Evolutionary conservation across 2,329 filamentous ascomycete species (phyloP), one percentile per base, ranked within the genome.

Genomic region (Talaromyces amestolkiae): DNA sequence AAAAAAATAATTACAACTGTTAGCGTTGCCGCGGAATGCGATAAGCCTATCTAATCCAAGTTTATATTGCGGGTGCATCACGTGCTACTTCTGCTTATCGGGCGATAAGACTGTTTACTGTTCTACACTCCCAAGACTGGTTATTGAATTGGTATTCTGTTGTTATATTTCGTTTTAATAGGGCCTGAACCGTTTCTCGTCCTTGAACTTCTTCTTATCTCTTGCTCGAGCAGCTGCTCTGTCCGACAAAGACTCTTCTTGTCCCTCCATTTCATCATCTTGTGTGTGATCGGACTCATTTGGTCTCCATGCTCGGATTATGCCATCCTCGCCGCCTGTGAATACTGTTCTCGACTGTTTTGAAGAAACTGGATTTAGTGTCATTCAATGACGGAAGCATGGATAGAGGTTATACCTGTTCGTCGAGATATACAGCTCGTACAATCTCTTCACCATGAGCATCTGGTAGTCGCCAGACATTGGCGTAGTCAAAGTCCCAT

Each of bases 361-460:
- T 17, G 22, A 3, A 45, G 17, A 45, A 24, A 35, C 15, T 11
- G 7, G n/a, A 31, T 31, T 58, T 41, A 65, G 27, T 37, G 9
- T 37, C 10, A 37, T 10, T 3, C 13, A 10, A 37, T 1, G 1
- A 37, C 3, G 13, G 35, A 4, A 37, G 35, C 9, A 37, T 37
- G 13, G 9, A 9, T 13, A 37, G 35, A 37, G 35, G n/a, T 33
- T 72, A 58, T 73, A 82, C 80, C 73, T 76, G 70, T 37, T 79
- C 76, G 68, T 82, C 79, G n/a, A 81, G 67, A 70, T 76, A 78
- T 8, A 82, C 73, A 0, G 81, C 79, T 49, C 81, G 79, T 13
- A 83, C 79, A 45, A 83, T 73, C 64, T 83, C 81, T 64, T 80
- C 79, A 5, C 81, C 80, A 70, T 83, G 81, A n/a, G 78, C 80